Evolutionary conservation across 371 early-diverging fungal genomes (phyloP).

Genomic region (Mucor circinelloides): DNA sequence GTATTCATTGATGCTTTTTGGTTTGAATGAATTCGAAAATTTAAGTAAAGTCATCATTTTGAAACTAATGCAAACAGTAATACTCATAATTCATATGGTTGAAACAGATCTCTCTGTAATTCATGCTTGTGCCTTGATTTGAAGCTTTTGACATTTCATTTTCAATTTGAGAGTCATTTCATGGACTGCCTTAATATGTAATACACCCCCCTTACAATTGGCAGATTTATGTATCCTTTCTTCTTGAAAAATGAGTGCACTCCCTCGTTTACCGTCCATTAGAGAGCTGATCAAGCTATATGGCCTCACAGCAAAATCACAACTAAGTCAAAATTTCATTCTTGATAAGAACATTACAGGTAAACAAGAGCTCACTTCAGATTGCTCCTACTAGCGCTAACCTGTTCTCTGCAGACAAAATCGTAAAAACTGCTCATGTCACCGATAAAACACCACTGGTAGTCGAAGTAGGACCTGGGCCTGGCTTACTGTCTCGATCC

Average conservation of each 20-base stretch:
- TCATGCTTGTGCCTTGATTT: not conserved
- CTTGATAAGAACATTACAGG: slow-evolving; percentile 85
- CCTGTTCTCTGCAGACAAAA: slow-evolving; percentile 57
- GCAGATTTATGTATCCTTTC: not conserved
- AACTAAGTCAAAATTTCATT: slow-evolving; percentile 85
- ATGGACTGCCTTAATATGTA: not conserved
- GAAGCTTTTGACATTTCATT: not conserved
- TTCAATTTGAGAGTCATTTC: not conserved
- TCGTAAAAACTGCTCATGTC: slow-evolving; percentile 64
- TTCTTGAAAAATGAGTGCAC: slow-evolving; percentile 2
- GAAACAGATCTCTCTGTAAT: no score
- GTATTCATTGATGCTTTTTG: no score
- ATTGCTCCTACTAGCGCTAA: slow-evolving; percentile 3
- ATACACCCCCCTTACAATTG: not conserved
- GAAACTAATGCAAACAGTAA: no score
- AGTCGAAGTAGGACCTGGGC: slow-evolving; percentile 88
- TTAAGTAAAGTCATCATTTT: no score
- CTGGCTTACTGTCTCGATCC: slow-evolving; percentile 80
- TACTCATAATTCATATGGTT: no score
- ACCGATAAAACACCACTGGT: slow-evolving; percentile 62
- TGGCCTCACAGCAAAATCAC: slow-evolving; percentile 72
- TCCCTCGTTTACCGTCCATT: slow-evolving; percentile 65
- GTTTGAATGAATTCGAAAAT: no score
- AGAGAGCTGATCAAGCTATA: slow-evolving; percentile 79
- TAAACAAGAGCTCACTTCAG: slow-evolving; percentile 11